Evolutionary conservation across 2,329 filamentous ascomycete species (phyloP), one percentile per base, ranked within the genome.

Genomic region (Xylariaceae sp.): DNA sequence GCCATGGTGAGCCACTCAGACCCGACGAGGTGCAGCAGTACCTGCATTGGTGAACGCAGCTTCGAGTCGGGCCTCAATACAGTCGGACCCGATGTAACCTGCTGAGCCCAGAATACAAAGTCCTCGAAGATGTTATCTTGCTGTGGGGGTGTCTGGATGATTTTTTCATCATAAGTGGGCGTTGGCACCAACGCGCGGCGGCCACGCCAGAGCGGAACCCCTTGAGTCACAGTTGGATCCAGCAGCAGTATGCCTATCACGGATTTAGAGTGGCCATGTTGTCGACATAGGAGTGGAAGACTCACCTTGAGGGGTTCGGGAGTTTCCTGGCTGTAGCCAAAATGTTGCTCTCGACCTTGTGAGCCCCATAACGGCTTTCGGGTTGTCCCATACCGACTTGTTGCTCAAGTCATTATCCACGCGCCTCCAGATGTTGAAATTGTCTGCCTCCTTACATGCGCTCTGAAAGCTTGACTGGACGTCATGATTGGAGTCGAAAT

Each of bases 1-100:
- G 60, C 55, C 54, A 71, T 61, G 0, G 67, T 69, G 7, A 67
- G 61, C 68, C 68, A 70, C 51, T 71, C 69, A 11, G 64, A 66
- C 51, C 61, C 65, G 18, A 68, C 49, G 7, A 69, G 59, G 35
- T 69, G 67, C n/a, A 71, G 51, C 4, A 71, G 65, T 2, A 62
- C 63, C 47, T 65, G 66, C 8, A 66, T 55, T 1, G 69, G 68
- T 11, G 67, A 11, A 35, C 63, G 52, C 7, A 53, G 44, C 8
- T 53, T 56, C 3, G 59, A 53, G 15, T 48, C 2, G 6, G 18
- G 23, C 23, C 23, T 30, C 4, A 4, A 30, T 30, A 30, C 4
- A 30, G 23, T 30, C 23, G 23, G 23, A 4, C 23, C 23, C 23
- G 23, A 30, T 30, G 23, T 30, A 30, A 30, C 60, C 13, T 63